A percentile compares a stretch with the other conserved stretches of the same genome.
Evolutionary conservation across 768 basidiomycete species (phyloP).

Genomic region (Suillus decipiens): DNA sequence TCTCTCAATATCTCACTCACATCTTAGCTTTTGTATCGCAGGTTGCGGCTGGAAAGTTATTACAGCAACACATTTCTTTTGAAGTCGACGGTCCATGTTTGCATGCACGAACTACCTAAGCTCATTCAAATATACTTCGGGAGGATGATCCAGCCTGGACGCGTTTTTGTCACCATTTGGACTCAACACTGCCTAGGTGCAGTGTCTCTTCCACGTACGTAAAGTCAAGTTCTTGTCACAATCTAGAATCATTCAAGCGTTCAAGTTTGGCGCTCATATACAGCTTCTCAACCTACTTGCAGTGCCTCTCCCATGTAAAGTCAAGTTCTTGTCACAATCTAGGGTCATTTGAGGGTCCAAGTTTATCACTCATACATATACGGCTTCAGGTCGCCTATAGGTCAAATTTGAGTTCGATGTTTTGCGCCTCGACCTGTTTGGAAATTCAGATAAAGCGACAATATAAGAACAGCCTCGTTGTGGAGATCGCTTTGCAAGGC

Average conservation of each 20-base stretch:
- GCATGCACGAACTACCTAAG: not conserved
- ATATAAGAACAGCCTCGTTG: not conserved
- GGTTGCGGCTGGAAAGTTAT: too few species aligned
- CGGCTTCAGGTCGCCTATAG: not conserved
- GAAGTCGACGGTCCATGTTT: too few species aligned
- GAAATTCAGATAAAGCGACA: not conserved
- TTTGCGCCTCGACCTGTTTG: constrained; percentile 4
- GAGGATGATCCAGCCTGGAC: not conserved
- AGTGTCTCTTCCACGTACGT: not conserved
- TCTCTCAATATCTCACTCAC: too few species aligned
- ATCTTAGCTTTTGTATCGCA: too few species aligned
- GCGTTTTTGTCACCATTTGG: not conserved
- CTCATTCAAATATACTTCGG: not conserved
- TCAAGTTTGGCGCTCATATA: not conserved
- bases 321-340: constrained; percentile 3
- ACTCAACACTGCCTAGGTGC: too few species aligned
- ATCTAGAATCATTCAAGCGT: not conserved
- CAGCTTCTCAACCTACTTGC: too few species aligned
- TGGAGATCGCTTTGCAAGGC: not conserved
- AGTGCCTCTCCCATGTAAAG: not conserved
- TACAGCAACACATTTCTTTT: too few species aligned
- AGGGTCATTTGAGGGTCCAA: not conserved
- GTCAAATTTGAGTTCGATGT: too few species aligned
- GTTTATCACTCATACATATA: not conserved
- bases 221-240: not conserved